phyloP scores from a whole-genome alignment of 140 eudicot genomes.

The Erigeron philadelphicus region DNA sequence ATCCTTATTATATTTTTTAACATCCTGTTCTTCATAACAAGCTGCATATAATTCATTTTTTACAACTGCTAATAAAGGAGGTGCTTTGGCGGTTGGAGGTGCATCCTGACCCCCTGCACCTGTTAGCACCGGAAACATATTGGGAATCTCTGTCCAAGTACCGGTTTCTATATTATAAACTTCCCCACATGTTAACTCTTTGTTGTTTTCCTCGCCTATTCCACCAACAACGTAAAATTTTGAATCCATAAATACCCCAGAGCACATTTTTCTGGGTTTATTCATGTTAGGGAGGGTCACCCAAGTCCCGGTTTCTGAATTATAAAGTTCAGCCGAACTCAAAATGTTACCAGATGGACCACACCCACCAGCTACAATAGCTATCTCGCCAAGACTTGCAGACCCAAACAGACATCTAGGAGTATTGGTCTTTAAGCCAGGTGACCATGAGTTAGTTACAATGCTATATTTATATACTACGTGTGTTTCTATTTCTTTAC shows the following conservation, averaged over 20 bases:
- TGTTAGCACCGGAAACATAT: constrained; percentile 51
- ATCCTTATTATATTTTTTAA: constrained; percentile 51
- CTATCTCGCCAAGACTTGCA: constrained; percentile 49
- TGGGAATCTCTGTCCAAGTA: constrained; percentile 52
- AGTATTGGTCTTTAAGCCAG: constrained; percentile 41
- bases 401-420: constrained; percentile 75
- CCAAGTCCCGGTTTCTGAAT: constrained; percentile 65
- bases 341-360: constrained; percentile 47
- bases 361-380: constrained; percentile 72
- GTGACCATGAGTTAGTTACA: constrained; percentile 66
- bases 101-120: constrained; percentile 35
- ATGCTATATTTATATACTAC: constrained; percentile 66
- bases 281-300: constrained; percentile 58
- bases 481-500: constrained; percentile 51
- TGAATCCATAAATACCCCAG: constrained; percentile 64
- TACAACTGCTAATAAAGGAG: constrained; percentile 72
- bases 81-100: constrained; percentile 60
- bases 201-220: constrained; percentile 41
- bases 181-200: constrained; percentile 58
- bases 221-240: constrained; percentile 79
- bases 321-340: constrained; percentile 58
- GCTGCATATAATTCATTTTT: constrained; percentile 68
- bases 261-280: constrained; percentile 62
- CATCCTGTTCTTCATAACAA: constrained; percentile 50
- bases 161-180: constrained; percentile 44